Base-by-base conservation (phyloP, 257 asterid species). In the Nemophila menziesii region DNA sequence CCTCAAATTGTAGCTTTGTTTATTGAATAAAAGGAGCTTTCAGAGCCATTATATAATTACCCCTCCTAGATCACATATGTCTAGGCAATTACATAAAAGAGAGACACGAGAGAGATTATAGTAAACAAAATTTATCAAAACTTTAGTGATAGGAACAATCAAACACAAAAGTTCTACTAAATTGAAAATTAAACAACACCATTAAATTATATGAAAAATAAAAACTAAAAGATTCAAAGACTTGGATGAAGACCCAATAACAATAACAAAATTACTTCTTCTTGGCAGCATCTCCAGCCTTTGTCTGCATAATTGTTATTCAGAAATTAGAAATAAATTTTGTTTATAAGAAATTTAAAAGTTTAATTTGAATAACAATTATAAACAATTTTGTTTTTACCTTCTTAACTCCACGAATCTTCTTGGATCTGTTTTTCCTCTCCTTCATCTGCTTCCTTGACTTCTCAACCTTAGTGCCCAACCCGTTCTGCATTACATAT, bases 361-460 rank as follows among this genome's bases (percentile, higher is more conserved):
- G 12, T 5, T 29, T 29, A 40, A 40, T 40, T 17, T 16, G 23
- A 11, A 7, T 21, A 5, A 20, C 11, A 1, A 9, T 16, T 5
- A 4, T 7, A n/a, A n/a, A n/a, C n/a, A n/a, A n/a, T n/a, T n/a
- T n/a, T 6, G 12, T 20, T 11, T 23, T 40, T 40, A 40, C 45
- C 21, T 40, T 46, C 52, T 46, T 26, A 8, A 46, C 52, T 14
- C 52, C 52, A 27, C 39, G 52, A 12, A 46, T 46, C 40, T 26
- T 23, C 15, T 46, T 46, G 12, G 52, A 20, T 26, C 52, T 46
- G 40, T 46, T 46, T 15, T 23, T 46, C 52, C 52, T 23, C 16
- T 26, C 39, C 39, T 46, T 46, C 52, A 46, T 26, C n/a, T 46
- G 52, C 34, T 46, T 46, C 52, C 38, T 26, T 12, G 52, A 46